phyloP scores from a whole-genome alignment of 73 alveolate species.

The Loxodes magnus region DNA sequence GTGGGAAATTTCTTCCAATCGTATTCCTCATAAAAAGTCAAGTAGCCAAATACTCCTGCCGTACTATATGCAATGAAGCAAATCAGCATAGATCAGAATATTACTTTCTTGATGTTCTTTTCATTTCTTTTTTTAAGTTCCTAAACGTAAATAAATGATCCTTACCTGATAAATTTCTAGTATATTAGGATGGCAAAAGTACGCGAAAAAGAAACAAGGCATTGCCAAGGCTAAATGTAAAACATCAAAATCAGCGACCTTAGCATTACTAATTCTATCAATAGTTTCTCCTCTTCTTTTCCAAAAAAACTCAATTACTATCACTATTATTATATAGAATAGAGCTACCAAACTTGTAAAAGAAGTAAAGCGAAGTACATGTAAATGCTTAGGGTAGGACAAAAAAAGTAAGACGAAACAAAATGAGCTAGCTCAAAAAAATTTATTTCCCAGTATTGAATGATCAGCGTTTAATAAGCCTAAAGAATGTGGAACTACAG shows the following conservation, averaged over 20 bases:
- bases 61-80: conserved; percentile 28
- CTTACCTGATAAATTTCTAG: conserved; percentile 49
- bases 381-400: not conserved
- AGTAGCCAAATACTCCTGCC: conserved; percentile 45
- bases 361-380: conserved; percentile 7
- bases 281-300: not conserved
- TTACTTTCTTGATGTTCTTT: conserved; percentile 25
- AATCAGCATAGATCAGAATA: conserved; percentile 21
- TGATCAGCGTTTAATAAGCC: not conserved
- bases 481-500: conserved; percentile 8
- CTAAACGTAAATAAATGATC: no score
- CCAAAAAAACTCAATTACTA: not conserved
- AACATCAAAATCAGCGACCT: conserved; percentile 6
- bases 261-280: not conserved
- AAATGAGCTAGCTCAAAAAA: not conserved
- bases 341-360: not conserved
- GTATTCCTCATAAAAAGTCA: conserved; percentile 17
- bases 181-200: conserved; percentile 48
- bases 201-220: conserved; percentile 43
- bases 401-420: not conserved
- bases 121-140: conserved; percentile 28
- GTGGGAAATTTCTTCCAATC: conserved; percentile 4
- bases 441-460: not conserved
- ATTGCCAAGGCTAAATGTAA: conserved; percentile 28
- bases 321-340: not conserved